Conservation (phyloP, 2,329 filamentous ascomycete genomes). For the Penicillium sp. region DNA sequence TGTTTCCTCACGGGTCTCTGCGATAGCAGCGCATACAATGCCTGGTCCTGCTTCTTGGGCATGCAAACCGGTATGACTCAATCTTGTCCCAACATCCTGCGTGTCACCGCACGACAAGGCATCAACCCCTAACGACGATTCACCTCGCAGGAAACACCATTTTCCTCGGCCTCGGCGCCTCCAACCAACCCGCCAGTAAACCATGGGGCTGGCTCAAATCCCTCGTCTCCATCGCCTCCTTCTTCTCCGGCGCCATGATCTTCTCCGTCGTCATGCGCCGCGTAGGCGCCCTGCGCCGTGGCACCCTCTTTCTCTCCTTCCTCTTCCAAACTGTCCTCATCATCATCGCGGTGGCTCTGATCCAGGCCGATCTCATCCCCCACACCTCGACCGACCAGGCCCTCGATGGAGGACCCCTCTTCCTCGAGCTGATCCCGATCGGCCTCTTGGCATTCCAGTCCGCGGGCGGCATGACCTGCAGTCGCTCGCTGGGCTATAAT, state of each 20-base stretch:
- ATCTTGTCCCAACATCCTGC: not conserved
- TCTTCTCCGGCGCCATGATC: slow-evolving; percentile 47
- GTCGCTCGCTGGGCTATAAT: slow-evolving; percentile 46
- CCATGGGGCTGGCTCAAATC: slow-evolving; percentile 51
- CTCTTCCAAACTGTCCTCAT: slow-evolving; percentile 44
- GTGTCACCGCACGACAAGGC: not conserved
- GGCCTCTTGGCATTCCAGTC: slow-evolving; percentile 51
- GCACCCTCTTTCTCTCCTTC: slow-evolving; percentile 48
- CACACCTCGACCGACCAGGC: slow-evolving; percentile 28
- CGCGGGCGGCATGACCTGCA: slow-evolving; percentile 49
- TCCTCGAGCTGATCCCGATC: slow-evolving; percentile 49
- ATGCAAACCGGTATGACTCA: slow-evolving; percentile 52
- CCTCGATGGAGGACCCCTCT: slow-evolving; percentile 35
- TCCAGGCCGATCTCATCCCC: slow-evolving; percentile 45
- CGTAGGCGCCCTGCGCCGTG: slow-evolving; percentile 39
- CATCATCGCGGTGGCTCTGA: slow-evolving; percentile 45
- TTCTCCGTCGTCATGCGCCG: slow-evolving; percentile 46
- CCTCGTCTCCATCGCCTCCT: slow-evolving; percentile 46
- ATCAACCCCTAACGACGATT: not conserved
- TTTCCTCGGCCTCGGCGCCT: slow-evolving; percentile 51
- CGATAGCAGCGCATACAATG: slow-evolving; percentile 51
- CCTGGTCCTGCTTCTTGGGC: slow-evolving; percentile 52
- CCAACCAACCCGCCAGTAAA: slow-evolving; percentile 43
- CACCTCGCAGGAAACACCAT: slow-evolving; percentile 48
- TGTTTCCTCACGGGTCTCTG: slow-evolving; percentile 49